Evolutionary conservation across 2,329 filamentous ascomycete species (phyloP).

Genomic region (Eurotiales sp.): DNA sequence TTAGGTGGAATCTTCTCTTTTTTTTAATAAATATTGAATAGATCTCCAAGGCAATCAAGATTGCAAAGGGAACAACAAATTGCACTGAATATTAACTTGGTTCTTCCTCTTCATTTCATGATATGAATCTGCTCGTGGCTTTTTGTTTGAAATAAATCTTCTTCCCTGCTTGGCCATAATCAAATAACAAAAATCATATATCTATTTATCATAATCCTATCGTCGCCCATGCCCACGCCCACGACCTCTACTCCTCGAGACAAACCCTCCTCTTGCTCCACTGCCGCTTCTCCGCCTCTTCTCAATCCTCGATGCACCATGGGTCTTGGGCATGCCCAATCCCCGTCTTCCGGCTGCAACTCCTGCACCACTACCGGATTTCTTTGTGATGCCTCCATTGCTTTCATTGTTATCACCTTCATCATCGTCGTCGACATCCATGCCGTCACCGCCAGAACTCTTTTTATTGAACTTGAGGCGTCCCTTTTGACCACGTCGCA

Average conservation of each 20-base stretch:
- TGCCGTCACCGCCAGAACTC: slow-evolving; percentile 30
- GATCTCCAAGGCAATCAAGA: too few relatives aligned
- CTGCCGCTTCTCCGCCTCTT: slow-evolving; percentile 25
- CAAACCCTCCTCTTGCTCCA: slow-evolving; percentile 17
- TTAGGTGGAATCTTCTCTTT: too few relatives aligned
- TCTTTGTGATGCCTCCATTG: neutral
- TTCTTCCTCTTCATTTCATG: neutral
- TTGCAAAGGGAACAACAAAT: too few relatives aligned
- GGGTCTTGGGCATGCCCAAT: slow-evolving; percentile 24
- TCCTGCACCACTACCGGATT: neutral
- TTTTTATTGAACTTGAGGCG: slow-evolving; percentile 55
- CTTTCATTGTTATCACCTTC: slow-evolving; percentile 34
- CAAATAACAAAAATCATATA: too few relatives aligned
- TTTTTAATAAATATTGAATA: too few relatives aligned
- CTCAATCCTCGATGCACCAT: slow-evolving; percentile 23
- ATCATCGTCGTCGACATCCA: slow-evolving; percentile 46
- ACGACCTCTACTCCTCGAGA: neutral
- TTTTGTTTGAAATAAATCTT: too few relatives aligned
- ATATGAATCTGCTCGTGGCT: neutral
- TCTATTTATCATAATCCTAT: neutral
- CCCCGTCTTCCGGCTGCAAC: slow-evolving; percentile 19
- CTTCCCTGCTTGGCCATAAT: too few relatives aligned
- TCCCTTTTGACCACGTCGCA: slow-evolving; percentile 56
- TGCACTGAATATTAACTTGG: too few relatives aligned
- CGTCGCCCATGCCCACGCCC: neutral